Evolutionary conservation across 208 protist genomes (phyloP), one percentile per base, ranked within the genome.

Genomic region (Crithidia fasciculata): DNA sequence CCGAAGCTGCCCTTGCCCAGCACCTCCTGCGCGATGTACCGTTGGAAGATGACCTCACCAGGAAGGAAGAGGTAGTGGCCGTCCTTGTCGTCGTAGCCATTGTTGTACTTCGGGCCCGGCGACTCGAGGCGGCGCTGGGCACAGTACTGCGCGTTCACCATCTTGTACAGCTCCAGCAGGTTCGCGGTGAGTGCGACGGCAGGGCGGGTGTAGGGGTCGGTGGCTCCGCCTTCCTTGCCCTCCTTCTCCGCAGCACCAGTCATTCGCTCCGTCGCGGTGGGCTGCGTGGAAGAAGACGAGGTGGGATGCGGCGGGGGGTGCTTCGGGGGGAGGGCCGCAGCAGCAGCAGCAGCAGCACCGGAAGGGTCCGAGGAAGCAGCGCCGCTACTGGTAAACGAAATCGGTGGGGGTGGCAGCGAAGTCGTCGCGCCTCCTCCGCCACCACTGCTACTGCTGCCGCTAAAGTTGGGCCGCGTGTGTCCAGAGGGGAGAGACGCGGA

Each of bases 1-100:
- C 95, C 95, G 59, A 98, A 98, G 69, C 86, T 95, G 64, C 95
- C 95, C 44, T 95, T 95, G 16, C 95, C 95, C 37, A 98, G 62
- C 49, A 88, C 81, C 67, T 96, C 87, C 72, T 90, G 82, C 28
- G 96, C 91, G 45, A 86, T 92, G 82, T 96, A 98, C 4, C 92
- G 88, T 28, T 82, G 81, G 19, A 91, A 70, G 52, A 97, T 96
- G 39, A 92, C 85, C 75, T 98, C 93, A 9, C 88, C 89, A 10
- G 78, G 80, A 2, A 96, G 67, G 37, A 95, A 89, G 36, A 96
- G 16, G 74, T 98, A 98, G 76, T 98, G 91, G 16, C 93, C 93
- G 13, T 96, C 88, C 40, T 91, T 81, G 68, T 97, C 93, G 68
- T 96, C 91, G 79, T 86, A 97, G 43, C 92, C 92, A 54, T 86